Percentiles rank a stretch among this genome's conserved stretches.
Evolutionary conservation across 2,329 filamentous ascomycete genomes (phyloP).

Genomic region (Teratosphaeria destructans): DNA sequence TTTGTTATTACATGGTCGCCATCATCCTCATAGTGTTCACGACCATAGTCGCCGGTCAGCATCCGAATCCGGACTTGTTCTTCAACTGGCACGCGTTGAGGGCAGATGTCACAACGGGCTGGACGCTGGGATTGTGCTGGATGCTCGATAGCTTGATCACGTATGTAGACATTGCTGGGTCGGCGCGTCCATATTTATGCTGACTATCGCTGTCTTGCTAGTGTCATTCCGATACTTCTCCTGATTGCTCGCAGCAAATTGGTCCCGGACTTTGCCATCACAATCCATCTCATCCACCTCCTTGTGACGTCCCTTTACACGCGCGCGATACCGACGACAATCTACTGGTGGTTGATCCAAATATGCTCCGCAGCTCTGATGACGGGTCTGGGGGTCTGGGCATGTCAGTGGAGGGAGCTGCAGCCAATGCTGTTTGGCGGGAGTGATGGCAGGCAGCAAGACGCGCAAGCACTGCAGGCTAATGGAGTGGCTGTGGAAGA

Average conservation of each 20-base stretch:
- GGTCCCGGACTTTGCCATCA: constrained; percentile 87
- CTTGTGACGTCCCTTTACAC: constrained; percentile 69
- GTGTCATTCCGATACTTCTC: constrained; percentile 71
- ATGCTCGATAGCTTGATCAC: constrained; percentile 53
- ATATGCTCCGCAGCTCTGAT: constrained; percentile 51
- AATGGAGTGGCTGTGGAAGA: constrained; percentile 20
- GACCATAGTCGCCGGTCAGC: constrained; percentile 52
- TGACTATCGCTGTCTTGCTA: constrained; percentile 29
- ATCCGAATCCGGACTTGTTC: constrained; percentile 48
- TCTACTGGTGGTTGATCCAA: constrained; percentile 78
- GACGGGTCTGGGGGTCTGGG: constrained; percentile 72
- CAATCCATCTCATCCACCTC: constrained; percentile 75
- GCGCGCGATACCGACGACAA: constrained; percentile 60
- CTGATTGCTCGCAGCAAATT: constrained; percentile 85
- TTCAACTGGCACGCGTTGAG: constrained; percentile 54
- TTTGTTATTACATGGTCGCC: constrained; percentile 53
- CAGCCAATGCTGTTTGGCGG: constrained; percentile 80
- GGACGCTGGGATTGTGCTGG: constrained; percentile 60
- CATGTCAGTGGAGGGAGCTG: constrained; percentile 81
- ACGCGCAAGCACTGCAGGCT: constrained; percentile 6
- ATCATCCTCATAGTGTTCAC: constrained; percentile 57
- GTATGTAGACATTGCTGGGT: constrained; percentile 34
- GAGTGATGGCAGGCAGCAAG: constrained; percentile 12
- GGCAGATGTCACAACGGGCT: constrained; percentile 59
- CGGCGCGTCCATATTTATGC: neutral